phyloP scores from a whole-genome alignment of 768 basidiomycete species.

The Peribolospora kevripleyi region DNA sequence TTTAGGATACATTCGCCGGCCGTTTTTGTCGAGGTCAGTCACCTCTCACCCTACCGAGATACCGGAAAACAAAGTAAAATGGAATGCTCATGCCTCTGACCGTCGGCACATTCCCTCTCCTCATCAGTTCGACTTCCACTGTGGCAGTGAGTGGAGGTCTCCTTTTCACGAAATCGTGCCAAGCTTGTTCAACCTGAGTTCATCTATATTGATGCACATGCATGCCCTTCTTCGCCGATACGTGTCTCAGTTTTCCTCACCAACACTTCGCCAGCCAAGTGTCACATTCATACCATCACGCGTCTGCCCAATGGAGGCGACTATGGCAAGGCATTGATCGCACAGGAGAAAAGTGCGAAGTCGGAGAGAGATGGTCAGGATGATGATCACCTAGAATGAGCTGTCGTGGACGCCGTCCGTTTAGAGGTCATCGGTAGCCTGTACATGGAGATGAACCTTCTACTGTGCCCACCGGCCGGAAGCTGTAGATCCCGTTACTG shows the following conservation, averaged over 20 bases:
- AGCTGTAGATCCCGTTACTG: too few species aligned
- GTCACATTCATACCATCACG: conserved; percentile 16
- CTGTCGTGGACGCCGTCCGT: too few species aligned
- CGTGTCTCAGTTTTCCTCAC: conserved; percentile 13
- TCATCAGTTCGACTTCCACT: conserved; percentile 16
- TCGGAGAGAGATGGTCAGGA: neutral
- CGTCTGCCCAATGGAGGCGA: conserved; percentile 15
- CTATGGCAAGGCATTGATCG: conserved; percentile 14
- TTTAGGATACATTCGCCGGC: conserved; percentile 16
- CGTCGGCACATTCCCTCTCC: neutral
- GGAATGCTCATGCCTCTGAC: neutral
- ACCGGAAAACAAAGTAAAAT: neutral
- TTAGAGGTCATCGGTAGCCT: too few species aligned
- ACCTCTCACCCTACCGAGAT: too few species aligned
- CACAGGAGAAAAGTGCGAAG: conserved; percentile 5
- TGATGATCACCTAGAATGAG: too few species aligned
- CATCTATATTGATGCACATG: too few species aligned
- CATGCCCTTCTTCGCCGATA: neutral
- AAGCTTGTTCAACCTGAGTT: neutral
- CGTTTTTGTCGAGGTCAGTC: conserved; percentile 13
- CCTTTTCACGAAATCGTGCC: neutral
- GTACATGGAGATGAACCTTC: too few species aligned
- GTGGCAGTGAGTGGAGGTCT: conserved; percentile 11
- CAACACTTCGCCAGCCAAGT: conserved; percentile 16
- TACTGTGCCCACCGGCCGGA: too few species aligned